Conservation (phyloP, 2,329 filamentous ascomycete species). For the Verruconis gallopava region DNA sequence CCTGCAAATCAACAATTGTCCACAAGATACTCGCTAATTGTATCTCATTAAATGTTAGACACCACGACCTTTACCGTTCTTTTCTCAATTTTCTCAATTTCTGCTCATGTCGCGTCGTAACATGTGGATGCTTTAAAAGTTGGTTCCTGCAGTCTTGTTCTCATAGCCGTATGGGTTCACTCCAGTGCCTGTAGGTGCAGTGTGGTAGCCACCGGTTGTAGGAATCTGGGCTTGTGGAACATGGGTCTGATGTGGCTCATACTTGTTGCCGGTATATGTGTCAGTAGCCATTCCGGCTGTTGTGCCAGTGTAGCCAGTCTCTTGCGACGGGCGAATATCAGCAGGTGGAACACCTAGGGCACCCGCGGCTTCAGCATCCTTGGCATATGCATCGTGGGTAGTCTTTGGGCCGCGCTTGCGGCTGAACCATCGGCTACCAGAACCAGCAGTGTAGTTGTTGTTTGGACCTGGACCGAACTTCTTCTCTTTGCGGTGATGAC, state of each 20-base stretch:
- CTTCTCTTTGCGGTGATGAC: slow-evolving; percentile 62
- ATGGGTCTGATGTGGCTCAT: slow-evolving; percentile 21
- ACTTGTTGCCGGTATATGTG: slow-evolving; percentile 15
- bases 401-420: slow-evolving; percentile 12
- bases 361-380: slow-evolving; percentile 30
- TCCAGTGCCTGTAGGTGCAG: slow-evolving; percentile 27
- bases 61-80: no score
- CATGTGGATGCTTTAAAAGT: slow-evolving; percentile 4
- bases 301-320: slow-evolving; percentile 36
- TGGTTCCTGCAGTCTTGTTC: slow-evolving; percentile 10
- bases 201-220: slow-evolving; percentile 28
- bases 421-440: slow-evolving; percentile 32
- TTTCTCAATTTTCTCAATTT: no score
- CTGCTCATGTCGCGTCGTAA: no score
- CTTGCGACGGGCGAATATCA: slow-evolving; percentile 33
- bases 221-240: slow-evolving; percentile 16
- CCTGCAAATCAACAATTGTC: no score
- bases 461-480: slow-evolving; percentile 52
- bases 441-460: slow-evolving; percentile 56
- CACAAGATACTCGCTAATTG: no score
- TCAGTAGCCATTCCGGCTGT: slow-evolving; percentile 23
- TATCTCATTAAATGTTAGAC: no score
- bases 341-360: slow-evolving; percentile 17
- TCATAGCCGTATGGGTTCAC: slow-evolving; percentile 29
- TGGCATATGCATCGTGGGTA: slow-evolving; percentile 18